A percentile compares a stretch with the other conserved stretches of the same genome.
Conservation (phyloP, 306 rosid genomes). For the Medicago ruthenica region DNA sequence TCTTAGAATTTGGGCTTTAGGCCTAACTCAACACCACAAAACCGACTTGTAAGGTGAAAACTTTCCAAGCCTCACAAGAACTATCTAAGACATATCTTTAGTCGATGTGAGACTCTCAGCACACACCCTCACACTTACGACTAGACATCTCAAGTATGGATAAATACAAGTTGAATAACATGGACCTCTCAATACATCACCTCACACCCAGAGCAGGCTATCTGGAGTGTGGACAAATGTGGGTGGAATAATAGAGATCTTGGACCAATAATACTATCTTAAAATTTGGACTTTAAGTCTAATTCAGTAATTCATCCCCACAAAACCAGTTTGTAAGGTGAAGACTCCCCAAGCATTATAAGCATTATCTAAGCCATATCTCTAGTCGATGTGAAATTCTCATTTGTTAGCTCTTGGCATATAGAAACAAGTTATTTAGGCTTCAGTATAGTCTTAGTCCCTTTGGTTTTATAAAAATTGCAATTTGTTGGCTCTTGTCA, state of each 20-base stretch:
- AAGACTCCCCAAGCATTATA: neutral
- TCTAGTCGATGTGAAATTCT: neutral
- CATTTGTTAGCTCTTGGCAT: constrained; percentile 5
- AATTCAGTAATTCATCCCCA: neutral
- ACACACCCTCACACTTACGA: neutral
- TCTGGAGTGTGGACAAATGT: neutral
- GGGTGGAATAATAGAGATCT: neutral
- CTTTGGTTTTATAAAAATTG: constrained; percentile 9
- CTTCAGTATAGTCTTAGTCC: constrained; percentile 12
- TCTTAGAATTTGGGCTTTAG: neutral
- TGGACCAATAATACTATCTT: neutral
- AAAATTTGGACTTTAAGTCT: neutral
- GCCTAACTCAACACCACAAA: constrained; percentile 6
- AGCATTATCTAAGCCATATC: neutral
- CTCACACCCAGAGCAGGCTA: neutral
- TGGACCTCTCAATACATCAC: neutral
- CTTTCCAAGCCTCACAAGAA: neutral
- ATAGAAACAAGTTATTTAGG: constrained; percentile 12
- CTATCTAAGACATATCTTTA: neutral
- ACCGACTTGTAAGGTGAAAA: neutral
- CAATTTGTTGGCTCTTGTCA: constrained; percentile 11
- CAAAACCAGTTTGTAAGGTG: neutral
- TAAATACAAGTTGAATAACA: neutral
- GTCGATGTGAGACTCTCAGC: neutral
- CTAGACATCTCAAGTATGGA: constrained; percentile 12